Conservation (phyloP, 352 stramenopile genomes). For the Peronosclerospora sorghi region DNA sequence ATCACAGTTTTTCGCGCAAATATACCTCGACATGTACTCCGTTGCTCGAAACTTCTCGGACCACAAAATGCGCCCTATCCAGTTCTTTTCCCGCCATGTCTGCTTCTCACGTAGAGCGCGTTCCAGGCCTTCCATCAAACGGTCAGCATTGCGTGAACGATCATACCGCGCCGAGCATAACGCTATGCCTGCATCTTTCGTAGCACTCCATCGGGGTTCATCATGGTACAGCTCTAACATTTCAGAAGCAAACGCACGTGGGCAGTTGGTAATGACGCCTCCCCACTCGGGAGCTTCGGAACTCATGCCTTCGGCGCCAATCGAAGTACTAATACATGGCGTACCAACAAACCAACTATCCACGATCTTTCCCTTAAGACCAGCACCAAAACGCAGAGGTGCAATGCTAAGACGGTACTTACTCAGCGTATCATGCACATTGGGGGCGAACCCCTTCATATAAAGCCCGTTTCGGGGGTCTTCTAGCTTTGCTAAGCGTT, state of each 20-base stretch:
- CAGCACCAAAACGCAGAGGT: conserved; percentile 87
- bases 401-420: conserved; percentile 74
- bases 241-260: conserved; percentile 27
- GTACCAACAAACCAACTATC: conserved; percentile 87
- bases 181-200: conserved; percentile 19
- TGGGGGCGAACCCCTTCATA: conserved; percentile 71
- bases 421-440: conserved; percentile 62
- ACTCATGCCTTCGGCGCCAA: conserved; percentile 84
- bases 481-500: conserved; percentile 39
- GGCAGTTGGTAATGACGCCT: conserved; percentile 35
- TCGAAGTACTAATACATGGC: conserved; percentile 82
- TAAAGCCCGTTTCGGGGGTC: conserved; percentile 36
- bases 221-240: conserved; percentile 42
- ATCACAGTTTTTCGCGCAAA: conserved; percentile 50
- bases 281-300: conserved; percentile 26
- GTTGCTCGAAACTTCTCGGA: conserved; percentile 73
- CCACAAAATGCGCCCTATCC: conserved; percentile 74
- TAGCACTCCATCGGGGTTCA: conserved; percentile 22
- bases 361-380: conserved; percentile 93
- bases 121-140: conserved; percentile 45
- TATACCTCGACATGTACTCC: conserved; percentile 80
- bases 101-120: conserved; percentile 23
- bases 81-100: conserved; percentile 28
- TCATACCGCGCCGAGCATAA: conserved; percentile 38
- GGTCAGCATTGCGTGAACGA: conserved; percentile 28